Percentiles rank a stretch among this genome's conserved stretches.
Evolutionary conservation across 2,329 filamentous ascomycete genomes (phyloP).

Genomic region (Penicillium sp.): DNA sequence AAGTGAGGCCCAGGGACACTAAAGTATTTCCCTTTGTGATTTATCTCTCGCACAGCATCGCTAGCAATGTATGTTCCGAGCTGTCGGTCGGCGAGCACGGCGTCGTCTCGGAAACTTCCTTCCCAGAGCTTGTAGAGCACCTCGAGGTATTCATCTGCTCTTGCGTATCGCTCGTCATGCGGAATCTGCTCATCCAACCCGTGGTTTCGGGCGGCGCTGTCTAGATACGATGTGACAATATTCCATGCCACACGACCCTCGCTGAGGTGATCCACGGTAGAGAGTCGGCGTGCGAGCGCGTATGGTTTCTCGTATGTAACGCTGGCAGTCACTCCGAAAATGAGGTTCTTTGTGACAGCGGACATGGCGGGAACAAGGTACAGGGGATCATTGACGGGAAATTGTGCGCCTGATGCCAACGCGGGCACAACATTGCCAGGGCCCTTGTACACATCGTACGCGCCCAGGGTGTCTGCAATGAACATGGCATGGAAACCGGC

Average conservation of each 20-base stretch:
- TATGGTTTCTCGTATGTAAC: conserved; percentile 55
- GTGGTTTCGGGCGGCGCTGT: conserved; percentile 45
- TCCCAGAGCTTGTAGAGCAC: conserved; percentile 51
- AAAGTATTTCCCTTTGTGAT: conserved; percentile 34
- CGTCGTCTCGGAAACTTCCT: conserved; percentile 47
- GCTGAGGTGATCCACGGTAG: conserved; percentile 53
- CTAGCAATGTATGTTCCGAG: conserved; percentile 12
- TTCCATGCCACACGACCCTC: conserved; percentile 53
- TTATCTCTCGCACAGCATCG: conserved; percentile 27
- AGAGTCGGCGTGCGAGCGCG: conserved; percentile 53
- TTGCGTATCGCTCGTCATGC: conserved; percentile 48
- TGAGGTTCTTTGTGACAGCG: conserved; percentile 44
- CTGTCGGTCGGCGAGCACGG: conserved; percentile 23
- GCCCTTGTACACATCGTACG: conserved; percentile 46
- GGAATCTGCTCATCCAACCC: conserved; percentile 42
- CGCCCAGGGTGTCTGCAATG: conserved; percentile 48
- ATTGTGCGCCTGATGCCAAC: conserved; percentile 36
- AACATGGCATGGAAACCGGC: conserved; percentile 51
- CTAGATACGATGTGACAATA: conserved; percentile 48
- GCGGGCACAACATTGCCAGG: conserved; percentile 27
- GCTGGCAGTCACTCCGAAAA: conserved; percentile 52
- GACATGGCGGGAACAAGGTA: conserved; percentile 46
- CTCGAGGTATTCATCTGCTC: conserved; percentile 47
- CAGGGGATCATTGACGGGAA: conserved; percentile 40
- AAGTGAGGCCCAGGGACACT: conserved; percentile 37